phyloP scores from a whole-genome alignment of 371 early-diverging fungal genomes.

The Nosema bombycis region DNA sequence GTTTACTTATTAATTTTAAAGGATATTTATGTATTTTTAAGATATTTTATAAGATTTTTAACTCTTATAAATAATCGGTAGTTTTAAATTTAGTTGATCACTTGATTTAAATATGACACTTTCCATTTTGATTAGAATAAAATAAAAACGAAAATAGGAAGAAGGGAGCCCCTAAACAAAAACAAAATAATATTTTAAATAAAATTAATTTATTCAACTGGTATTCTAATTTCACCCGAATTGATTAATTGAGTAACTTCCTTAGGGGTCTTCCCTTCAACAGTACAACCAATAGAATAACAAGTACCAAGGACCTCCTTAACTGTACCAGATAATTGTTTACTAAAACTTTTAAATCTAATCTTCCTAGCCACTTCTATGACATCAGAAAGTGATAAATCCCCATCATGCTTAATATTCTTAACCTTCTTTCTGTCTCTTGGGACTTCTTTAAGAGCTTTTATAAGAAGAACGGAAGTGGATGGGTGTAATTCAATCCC shows the following conservation, averaged over 20 bases:
- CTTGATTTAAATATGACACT: not conserved
- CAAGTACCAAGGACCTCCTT: slow-evolving; percentile 94
- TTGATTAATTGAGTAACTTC: slow-evolving; percentile 71
- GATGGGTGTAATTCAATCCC: slow-evolving; percentile 88
- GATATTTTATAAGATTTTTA: not conserved
- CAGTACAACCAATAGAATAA: slow-evolving; percentile 87
- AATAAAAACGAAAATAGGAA: too few relatives aligned
- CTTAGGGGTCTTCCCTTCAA: slow-evolving; percentile 80
- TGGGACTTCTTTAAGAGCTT: slow-evolving; percentile 90
- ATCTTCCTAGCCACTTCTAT: slow-evolving; percentile 84
- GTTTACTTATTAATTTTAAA: too few relatives aligned
- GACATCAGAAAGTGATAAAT: slow-evolving; percentile 70
- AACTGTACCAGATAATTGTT: slow-evolving; percentile 79
- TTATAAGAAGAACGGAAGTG: slow-evolving; percentile 90
- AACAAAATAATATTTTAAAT: too few relatives aligned
- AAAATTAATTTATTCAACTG: slow-evolving; percentile 68
- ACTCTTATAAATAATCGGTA: not conserved
- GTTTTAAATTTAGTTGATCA: not conserved
- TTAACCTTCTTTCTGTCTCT: slow-evolving; percentile 98
- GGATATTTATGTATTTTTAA: too few relatives aligned
- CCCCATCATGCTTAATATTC: slow-evolving; percentile 70
- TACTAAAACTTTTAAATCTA: slow-evolving; percentile 83
- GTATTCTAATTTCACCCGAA: slow-evolving; percentile 76
- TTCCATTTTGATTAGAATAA: too few relatives aligned
- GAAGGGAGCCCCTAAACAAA: too few relatives aligned